Evolutionary conservation across 208 protist genomes (phyloP).

Genomic region (Leishmania mexicana): DNA sequence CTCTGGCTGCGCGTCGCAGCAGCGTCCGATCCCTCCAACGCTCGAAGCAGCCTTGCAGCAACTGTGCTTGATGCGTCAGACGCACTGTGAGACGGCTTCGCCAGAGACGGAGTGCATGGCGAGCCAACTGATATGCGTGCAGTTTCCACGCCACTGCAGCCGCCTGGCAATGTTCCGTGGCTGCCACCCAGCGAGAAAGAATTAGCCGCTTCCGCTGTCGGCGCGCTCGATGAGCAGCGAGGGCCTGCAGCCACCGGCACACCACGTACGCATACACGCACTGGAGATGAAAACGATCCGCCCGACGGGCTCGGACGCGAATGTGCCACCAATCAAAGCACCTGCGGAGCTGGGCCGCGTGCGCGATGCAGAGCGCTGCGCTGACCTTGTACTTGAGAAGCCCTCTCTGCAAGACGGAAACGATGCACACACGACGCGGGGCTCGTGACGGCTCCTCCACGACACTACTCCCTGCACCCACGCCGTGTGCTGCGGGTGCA

Average conservation of each 20-base stretch:
- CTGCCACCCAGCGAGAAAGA: constrained; percentile 14
- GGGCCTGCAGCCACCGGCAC: constrained; percentile 13
- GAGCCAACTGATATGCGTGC: constrained; percentile 8
- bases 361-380: constrained; percentile 6
- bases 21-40: constrained; percentile 26
- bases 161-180: constrained; percentile 1
- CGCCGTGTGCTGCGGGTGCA: not conserved
- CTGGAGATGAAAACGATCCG: constrained; percentile 15
- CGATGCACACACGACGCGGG: constrained; percentile 9
- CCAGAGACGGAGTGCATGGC: constrained; percentile 18
- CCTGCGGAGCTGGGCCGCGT: constrained; percentile 8
- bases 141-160: constrained; percentile 9
- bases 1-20: constrained; percentile 5
- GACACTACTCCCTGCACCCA: not conserved
- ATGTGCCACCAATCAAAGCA: constrained; percentile 18
- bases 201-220: constrained; percentile 7
- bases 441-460: constrained; percentile 5
- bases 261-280: constrained; percentile 6
- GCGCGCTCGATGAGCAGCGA: constrained; percentile 8
- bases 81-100: constrained; percentile 9
- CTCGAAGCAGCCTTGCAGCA: constrained; percentile 31
- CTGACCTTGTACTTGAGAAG: constrained; percentile 25
- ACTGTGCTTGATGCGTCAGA: not conserved
- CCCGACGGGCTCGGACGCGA: constrained; percentile 6
- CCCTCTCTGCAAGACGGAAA: not conserved